Base-by-base conservation (phyloP, 228 moss, liverwort and hornwort genomes). In the Sphagnum magellanicum region DNA sequence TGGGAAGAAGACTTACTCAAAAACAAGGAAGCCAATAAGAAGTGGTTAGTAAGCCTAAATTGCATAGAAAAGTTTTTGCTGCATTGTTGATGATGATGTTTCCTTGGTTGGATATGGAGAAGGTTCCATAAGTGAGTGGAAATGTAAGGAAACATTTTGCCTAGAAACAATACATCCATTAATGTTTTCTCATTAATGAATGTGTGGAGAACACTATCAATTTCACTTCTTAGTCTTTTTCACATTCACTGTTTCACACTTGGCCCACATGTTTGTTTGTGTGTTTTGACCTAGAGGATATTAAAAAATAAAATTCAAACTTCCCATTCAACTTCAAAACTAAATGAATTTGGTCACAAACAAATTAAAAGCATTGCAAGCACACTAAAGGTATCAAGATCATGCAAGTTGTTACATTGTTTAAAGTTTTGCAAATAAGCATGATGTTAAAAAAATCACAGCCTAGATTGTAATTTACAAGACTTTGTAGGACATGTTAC, bases 141-240 rank as follows among this genome's bases (percentile, higher is more conserved):
- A 86, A 82, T 46, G 86, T 86, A 62, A 86, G 82, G 4, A 0
- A 69, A 4, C 71, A 77, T 69, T 86, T 82, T 6, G 75, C 86
- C 86, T n/a, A 86, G 16, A 82, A 82, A 9, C 81, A 86, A 70
- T 52, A 47, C 8, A 86, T 67, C 86, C 86, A 82, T 55, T 66
- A 86, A 47, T 65, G 79, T 67, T 77, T 1, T 4, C n/a, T 15
- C 16, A 62, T 66, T 0, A 82, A 82, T 4, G 86, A 82, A 16
- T 81, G 86, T 6, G 86, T 86, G 73, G 73, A 79, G 63, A 86
- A 86, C 5, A 86, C 82, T 0, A 48, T 82, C 49, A 86, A 77
- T 69, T 86, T 82, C 72, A 86, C 86, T 71, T 86, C 86, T 70
- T 86, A 79, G 69, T 86, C 82, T 60, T 86, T 79, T 0, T 75